A percentile compares a stretch with the other conserved stretches of the same genome.
phyloP scores from a whole-genome alignment of 345 rosid species.

The Raphanus raphanistrum region DNA sequence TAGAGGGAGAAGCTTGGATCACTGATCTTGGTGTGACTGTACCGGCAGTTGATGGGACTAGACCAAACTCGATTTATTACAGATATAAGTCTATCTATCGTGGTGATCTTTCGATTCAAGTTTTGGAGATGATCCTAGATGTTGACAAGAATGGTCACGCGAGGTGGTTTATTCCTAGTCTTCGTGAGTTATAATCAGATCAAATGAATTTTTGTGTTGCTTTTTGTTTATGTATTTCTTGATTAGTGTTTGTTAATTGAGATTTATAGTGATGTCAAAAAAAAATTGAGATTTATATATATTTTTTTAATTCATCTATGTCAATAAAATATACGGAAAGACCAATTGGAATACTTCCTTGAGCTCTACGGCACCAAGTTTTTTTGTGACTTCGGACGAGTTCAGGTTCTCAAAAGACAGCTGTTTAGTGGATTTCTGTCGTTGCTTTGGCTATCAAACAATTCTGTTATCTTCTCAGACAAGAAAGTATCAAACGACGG shows the following conservation, averaged over 20 bases:
- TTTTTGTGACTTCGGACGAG: not conserved
- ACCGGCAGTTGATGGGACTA: not conserved
- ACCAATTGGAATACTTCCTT: too few relatives aligned
- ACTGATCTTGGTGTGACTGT: not conserved
- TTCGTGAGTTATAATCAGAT: not conserved
- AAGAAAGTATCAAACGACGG: too few relatives aligned
- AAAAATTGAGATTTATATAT: too few relatives aligned
- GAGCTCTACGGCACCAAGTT: not conserved
- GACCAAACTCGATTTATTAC: constrained; percentile 10
- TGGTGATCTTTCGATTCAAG: not conserved
- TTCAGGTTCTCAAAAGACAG: not conserved
- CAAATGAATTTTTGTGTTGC: not conserved
- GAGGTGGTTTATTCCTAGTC: constrained; percentile 14
- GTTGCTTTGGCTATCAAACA: not conserved
- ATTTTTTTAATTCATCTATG: not conserved
- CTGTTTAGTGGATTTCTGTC: not conserved
- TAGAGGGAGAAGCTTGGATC: not conserved
- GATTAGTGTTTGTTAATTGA: not conserved
- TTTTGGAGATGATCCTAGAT: not conserved
- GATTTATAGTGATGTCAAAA: not conserved
- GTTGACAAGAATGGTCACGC: not conserved
- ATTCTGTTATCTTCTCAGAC: too few relatives aligned
- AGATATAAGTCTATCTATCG: not conserved
- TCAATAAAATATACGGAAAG: too few relatives aligned
- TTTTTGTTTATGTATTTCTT: not conserved